A percentile compares a stretch with the other conserved stretches of the same genome.
Conservation (phyloP, 78 protist species). For the Kipferlia bialata region DNA sequence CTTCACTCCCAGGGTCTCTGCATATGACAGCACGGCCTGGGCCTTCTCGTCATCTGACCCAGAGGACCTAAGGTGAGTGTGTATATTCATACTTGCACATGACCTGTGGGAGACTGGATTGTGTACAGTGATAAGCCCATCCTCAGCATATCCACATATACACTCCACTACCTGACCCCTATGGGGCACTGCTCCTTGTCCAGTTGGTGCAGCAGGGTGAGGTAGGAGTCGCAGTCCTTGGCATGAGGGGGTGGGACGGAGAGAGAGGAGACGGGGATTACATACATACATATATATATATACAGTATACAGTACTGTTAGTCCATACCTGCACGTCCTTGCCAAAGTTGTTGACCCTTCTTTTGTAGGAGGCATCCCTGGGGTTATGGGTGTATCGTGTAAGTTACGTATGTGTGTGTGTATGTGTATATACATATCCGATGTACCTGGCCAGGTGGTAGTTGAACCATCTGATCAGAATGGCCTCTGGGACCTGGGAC, state of each 20-base stretch:
- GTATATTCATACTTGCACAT: no score
- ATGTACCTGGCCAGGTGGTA: conserved; percentile 67
- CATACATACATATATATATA: no score
- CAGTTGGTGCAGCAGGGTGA: conserved; percentile 66
- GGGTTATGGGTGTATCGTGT: no score
- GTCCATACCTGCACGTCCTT: conserved; percentile 57
- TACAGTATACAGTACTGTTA: no score
- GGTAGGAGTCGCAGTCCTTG: conserved; percentile 53
- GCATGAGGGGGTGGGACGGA: not conserved
- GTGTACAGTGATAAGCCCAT: no score
- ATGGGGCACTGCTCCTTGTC: conserved; percentile 44
- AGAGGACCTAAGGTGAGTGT: no score
- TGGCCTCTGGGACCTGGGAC: conserved; percentile 64
- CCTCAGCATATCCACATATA: no score
- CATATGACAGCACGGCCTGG: conserved; percentile 47
- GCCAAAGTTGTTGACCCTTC: conserved; percentile 67
- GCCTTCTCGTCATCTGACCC: conserved; percentile 56
- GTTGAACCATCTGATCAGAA: conserved; percentile 80
- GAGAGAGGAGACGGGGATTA: no score
- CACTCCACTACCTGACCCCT: no score
- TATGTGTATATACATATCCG: no score
- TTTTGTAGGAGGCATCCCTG: conserved; percentile 56
- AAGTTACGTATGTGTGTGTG: no score
- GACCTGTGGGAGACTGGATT: conserved; percentile 37
- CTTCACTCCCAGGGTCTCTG: conserved; percentile 65